Evolutionary conservation across 1,284 basidiomycete genomes (phyloP).

Genomic region (Thelephora terrestris): DNA sequence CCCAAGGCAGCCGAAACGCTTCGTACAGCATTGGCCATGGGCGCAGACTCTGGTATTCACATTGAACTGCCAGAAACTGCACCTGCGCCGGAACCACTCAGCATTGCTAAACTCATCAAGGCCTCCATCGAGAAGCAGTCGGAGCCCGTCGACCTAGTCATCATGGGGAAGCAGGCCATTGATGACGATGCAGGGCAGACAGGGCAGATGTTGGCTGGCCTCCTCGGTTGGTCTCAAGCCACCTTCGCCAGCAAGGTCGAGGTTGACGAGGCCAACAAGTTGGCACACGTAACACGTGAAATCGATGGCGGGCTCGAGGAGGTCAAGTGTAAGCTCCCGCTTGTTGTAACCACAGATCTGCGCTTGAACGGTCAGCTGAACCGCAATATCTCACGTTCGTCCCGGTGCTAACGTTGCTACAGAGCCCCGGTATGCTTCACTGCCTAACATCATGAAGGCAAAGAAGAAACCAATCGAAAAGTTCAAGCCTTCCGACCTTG

Average conservation of each 20-base stretch:
- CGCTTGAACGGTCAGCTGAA: conserved; percentile 44
- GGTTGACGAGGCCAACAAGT: conserved; percentile 59
- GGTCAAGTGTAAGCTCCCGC: conserved; percentile 72
- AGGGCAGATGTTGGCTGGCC: conserved; percentile 94
- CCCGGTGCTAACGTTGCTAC: conserved; percentile 4
- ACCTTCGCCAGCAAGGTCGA: conserved; percentile 92
- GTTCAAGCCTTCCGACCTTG: conserved; percentile 71
- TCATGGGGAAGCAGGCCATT: conserved; percentile 98
- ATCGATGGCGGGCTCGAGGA: conserved; percentile 93
- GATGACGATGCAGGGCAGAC: conserved; percentile 97
- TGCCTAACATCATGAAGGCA: conserved; percentile 97
- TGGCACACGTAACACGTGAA: conserved; percentile 77
- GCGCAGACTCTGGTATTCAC: conserved; percentile 90
- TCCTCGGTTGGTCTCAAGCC: conserved; percentile 90
- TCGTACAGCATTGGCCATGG: conserved; percentile 96
- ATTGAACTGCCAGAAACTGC: conserved; percentile 73
- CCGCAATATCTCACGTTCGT: no score
- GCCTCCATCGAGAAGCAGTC: conserved; percentile 69
- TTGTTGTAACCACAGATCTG: conserved; percentile 90
- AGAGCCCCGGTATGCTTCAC: conserved; percentile 91
- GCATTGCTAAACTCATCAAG: conserved; percentile 78
- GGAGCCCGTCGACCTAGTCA: conserved; percentile 74
- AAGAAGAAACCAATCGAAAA: conserved; percentile 98
- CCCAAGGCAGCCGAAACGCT: conserved; percentile 86
- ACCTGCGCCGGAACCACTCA: conserved; percentile 74